Evolutionary conservation across 1,139 yeast species (phyloP).

Genomic region (Candida buenavistaensis): DNA sequence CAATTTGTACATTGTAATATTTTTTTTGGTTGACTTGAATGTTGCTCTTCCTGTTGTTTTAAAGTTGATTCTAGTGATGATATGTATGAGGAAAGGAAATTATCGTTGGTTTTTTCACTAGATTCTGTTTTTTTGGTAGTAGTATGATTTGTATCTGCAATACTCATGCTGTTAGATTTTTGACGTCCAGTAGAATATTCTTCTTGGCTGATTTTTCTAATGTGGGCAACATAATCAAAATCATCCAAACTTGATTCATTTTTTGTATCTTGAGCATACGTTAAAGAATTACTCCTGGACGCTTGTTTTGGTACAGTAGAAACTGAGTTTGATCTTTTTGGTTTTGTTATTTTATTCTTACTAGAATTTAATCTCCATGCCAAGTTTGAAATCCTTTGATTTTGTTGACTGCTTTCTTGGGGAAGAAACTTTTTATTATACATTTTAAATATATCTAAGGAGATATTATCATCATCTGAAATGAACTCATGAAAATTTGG

Average conservation of each 20-base stretch:
- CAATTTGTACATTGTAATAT: slow-evolving; percentile 45
- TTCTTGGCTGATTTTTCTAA: slow-evolving; percentile 43
- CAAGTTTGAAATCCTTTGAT: slow-evolving; percentile 43
- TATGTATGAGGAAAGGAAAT: slow-evolving; percentile 42
- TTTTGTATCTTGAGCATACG: slow-evolving; percentile 1
- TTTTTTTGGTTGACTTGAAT: slow-evolving; percentile 18
- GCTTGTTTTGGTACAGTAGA: background rate
- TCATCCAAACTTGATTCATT: slow-evolving; percentile 38
- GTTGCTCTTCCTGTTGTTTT: slow-evolving; percentile 22
- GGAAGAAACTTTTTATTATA: slow-evolving; percentile 46
- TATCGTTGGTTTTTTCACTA: slow-evolving; percentile 15
- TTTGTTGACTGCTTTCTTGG: slow-evolving; percentile 20
- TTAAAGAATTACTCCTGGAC: slow-evolving; percentile 1
- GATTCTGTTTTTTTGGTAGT: background rate
- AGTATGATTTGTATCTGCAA: no score
- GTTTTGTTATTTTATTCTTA: slow-evolving; percentile 26
- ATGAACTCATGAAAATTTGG: slow-evolving; percentile 12
- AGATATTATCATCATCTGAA: slow-evolving; percentile 13
- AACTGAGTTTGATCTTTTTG: slow-evolving; percentile 6
- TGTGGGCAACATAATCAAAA: slow-evolving; percentile 50
- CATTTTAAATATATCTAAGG: slow-evolving; percentile 28
- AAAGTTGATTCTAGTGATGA: slow-evolving; percentile 40
- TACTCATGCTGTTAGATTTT: no score
- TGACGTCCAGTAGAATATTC: slow-evolving; percentile 23
- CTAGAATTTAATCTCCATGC: slow-evolving; percentile 42